Conservation (phyloP, 768 basidiomycete species). For the Suillus weaverae region DNA sequence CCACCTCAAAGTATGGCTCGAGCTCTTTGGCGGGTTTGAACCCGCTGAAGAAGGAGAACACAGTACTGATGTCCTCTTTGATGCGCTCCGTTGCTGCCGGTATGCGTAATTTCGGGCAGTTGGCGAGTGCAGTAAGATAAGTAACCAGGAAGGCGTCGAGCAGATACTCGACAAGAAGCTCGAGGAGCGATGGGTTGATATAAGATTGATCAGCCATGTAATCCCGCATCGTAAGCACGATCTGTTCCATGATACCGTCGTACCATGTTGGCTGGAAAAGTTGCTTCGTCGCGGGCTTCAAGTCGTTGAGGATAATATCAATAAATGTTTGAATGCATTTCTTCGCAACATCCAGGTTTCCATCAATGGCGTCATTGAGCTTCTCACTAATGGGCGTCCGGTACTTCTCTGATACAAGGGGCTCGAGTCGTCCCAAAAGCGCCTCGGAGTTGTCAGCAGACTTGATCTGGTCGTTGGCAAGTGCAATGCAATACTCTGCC, state of each 20-base stretch:
- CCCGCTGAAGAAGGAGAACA: slow-evolving; percentile 78
- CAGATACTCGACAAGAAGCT: slow-evolving; percentile 89
- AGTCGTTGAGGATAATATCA: slow-evolving; percentile 92
- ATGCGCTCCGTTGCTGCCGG: slow-evolving; percentile 84
- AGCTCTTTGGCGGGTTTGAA: slow-evolving; percentile 80
- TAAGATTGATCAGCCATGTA: slow-evolving; percentile 94
- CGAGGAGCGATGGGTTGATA: slow-evolving; percentile 87
- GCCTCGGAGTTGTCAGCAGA: slow-evolving; percentile 92
- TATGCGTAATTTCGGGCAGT: slow-evolving; percentile 82
- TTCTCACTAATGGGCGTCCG: slow-evolving; percentile 76
- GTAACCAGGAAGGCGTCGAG: slow-evolving; percentile 86
- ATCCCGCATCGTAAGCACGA: slow-evolving; percentile 93
- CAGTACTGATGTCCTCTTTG: slow-evolving; percentile 73
- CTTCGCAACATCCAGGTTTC: slow-evolving; percentile 97
- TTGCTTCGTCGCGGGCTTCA: slow-evolving; percentile 81
- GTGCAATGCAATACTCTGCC: slow-evolving; percentile 93
- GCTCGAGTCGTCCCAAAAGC: slow-evolving; percentile 81
- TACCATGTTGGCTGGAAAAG: slow-evolving; percentile 91
- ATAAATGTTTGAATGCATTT: slow-evolving; percentile 94
- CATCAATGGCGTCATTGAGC: slow-evolving; percentile 95
- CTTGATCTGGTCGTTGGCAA: slow-evolving; percentile 97
- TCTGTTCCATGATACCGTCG: slow-evolving; percentile 81
- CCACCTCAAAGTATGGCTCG: slow-evolving; percentile 78
- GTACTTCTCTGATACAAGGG: slow-evolving; percentile 93
- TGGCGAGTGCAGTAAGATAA: slow-evolving; percentile 86